phyloP scores from a whole-genome alignment of 108 stramenopile genomes.

The Aureococcus anophagefferens region DNA sequence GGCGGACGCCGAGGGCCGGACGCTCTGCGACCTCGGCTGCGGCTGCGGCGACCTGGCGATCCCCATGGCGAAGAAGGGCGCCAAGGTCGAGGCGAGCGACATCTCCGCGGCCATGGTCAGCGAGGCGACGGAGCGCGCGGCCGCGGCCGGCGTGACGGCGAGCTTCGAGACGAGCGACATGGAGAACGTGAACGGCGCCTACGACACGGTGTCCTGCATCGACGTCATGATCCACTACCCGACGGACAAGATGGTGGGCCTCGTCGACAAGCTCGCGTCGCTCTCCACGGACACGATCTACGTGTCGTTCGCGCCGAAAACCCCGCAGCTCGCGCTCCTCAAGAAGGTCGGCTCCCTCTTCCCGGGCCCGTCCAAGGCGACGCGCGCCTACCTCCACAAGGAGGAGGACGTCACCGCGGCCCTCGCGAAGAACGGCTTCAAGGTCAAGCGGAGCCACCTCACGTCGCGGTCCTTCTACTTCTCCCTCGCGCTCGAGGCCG shows the following conservation, averaged over 20 bases:
- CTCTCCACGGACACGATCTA: conserved; percentile 71
- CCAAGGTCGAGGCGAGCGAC: conserved; percentile 75
- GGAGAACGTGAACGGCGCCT: conserved; percentile 76
- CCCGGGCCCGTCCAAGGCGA: conserved; percentile 90
- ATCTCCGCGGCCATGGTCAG: conserved; percentile 84
- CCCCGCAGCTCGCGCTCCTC: conserved; percentile 78
- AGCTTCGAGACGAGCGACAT: conserved; percentile 85
- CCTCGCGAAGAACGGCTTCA: conserved; percentile 68
- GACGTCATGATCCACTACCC: conserved; percentile 98
- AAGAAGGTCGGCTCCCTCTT: conserved; percentile 92
- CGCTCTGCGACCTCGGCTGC: conserved; percentile 30
- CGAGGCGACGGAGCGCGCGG: conserved; percentile 75
- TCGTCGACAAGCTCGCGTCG: conserved; percentile 75
- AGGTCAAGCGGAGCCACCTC: conserved; percentile 77
- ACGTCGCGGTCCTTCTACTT: conserved; percentile 94
- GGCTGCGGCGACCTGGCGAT: conserved; percentile 64
- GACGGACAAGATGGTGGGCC: conserved; percentile 81
- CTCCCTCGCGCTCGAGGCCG: conserved; percentile 83
- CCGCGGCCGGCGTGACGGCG: conserved; percentile 58
- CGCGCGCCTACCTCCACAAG: conserved; percentile 86
- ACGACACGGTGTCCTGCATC: conserved; percentile 88
- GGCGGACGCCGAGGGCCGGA: conserved; percentile 39
- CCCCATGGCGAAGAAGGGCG: conserved; percentile 82
- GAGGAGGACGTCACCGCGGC: conserved; percentile 72
- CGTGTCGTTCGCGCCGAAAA: conserved; percentile 90